phyloP scores from a whole-genome alignment of 306 rosid species.

The Arachis stenosperma region DNA sequence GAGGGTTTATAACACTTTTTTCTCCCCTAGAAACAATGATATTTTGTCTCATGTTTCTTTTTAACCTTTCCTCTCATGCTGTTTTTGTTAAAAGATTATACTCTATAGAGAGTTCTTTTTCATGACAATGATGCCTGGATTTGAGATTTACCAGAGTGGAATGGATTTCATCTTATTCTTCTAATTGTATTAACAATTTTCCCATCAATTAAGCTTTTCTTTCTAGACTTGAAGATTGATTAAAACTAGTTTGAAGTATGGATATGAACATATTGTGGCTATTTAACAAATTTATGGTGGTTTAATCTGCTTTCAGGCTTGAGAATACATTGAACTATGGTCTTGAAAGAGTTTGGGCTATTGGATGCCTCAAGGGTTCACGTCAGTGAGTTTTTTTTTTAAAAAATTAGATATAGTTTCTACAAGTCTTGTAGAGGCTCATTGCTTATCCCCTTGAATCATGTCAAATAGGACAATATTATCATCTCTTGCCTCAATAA shows the following conservation, averaged over 20 bases:
- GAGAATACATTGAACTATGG: too few relatives aligned
- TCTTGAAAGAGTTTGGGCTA: too few relatives aligned
- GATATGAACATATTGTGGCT: slow-evolving; percentile 7
- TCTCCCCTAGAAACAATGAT: too few relatives aligned
- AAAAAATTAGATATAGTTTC: not conserved
- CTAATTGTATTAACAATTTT: not conserved
- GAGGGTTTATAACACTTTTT: too few relatives aligned
- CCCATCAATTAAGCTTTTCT: not conserved
- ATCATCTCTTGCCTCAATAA: slow-evolving; percentile 9
- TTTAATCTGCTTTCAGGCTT: not conserved
- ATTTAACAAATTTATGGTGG: slow-evolving; percentile 4
- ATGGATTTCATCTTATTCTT: slow-evolving; percentile 31
- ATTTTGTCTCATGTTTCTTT: too few relatives aligned
- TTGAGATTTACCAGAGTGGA: slow-evolving; percentile 34
- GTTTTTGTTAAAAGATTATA: too few relatives aligned
- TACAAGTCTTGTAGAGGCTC: slow-evolving; percentile 21
- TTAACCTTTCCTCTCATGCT: too few relatives aligned
- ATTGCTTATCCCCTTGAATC: not conserved
- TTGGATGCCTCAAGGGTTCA: too few relatives aligned
- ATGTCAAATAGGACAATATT: slow-evolving; percentile 19
- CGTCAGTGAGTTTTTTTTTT: too few relatives aligned
- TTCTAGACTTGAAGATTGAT: not conserved
- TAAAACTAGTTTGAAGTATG: slow-evolving; percentile 12
- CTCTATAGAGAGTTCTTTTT: not conserved
- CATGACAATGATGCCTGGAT: not conserved